Base-by-base conservation (phyloP, 2,329 filamentous ascomycete genomes). In the Parasarocladium wereldwijsianum region DNA sequence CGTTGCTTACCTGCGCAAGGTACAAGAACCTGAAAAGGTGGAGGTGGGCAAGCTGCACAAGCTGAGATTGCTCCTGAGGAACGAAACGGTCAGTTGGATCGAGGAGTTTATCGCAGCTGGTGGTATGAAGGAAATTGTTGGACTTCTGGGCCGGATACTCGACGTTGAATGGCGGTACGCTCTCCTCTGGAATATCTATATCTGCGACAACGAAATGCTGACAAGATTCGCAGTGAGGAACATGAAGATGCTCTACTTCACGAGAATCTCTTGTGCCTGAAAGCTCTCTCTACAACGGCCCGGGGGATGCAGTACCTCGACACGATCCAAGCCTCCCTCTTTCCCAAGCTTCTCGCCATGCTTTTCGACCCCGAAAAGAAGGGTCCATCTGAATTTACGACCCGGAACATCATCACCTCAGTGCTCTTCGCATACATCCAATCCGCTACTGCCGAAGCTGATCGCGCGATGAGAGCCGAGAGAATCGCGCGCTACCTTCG, bases 351-450 rank as follows among this genome's bases (percentile, higher is more conserved):
- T 26, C 57, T 96, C 26, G 70, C 71, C 34, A 85, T 96, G 77
- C 64, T 96, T 23, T 96, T 96, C 44, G 86, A 94, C 44, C 83
- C 92, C n/a, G 87, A 96, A 49, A 92, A 86, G 60, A 96, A 96
- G 51, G 90, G 90, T 0, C 90, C 90, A 0, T 92, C 83, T 58
- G 90, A 98, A 52, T 98, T 93, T 51, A 90, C 81, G 4, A 96
- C 90, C 9, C 76, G 90, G 32, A 79, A 78, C 42, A 83, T 96
- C 42, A 79, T 96, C 46, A 82, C 86, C 21, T 90, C 81, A 28
- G 66, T 96, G 6, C 60, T 98, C 15, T 87, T 93, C 46, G 86
- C 81, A 11, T 90, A 93, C 50, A 76, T 96, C 31, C 74, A 84
- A 34, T 69, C 72, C 2, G 72, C 77, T 6, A 43, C 68, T 0